Evolutionary conservation across 352 stramenopile species (phyloP), one percentile per base, ranked within the genome.

Genomic region (Lagenidium sp.): DNA sequence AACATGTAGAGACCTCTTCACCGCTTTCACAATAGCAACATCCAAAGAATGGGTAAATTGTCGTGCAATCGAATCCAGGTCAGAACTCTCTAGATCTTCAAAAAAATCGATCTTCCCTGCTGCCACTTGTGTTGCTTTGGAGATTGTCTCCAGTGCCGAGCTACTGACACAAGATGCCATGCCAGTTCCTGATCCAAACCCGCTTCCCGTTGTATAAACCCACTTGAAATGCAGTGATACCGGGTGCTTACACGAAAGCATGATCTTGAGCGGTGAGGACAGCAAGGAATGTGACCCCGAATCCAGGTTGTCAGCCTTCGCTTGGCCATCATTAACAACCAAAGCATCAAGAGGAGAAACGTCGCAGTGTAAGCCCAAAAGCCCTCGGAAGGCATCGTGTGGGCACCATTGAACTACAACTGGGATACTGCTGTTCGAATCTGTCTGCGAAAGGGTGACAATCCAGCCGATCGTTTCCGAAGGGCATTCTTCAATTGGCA

Each of bases 401-500:
- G 77, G 67, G 51, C 59, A 61, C 82, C 82, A 94, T 28, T 36
- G 31, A 15, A 86, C 53, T 41, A 92, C 74, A 7, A 79, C 49
- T 38, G 66, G 44, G 29, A 51, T 38, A 3, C 28, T 47, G 12
- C 49, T 41, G 15, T 25, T 41, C 38, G 18, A 35, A 1, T 12
- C 16, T 18, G 22, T 32, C 13, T 22, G 30, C 11, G 39, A 24
- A 3, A 63, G 22, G 1, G 26, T 42, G 1, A 63, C 7, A 15
- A 16, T 39, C 76, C 81, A 94, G 1, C 71, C 78, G 19, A 56
- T 46, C 25, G 75, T 65, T 32, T 85, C 69, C 32, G 48, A 54
- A 5, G 81, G 81, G 10, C 63, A 70, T 53, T 92, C 82, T 64
- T 92, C 79, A 6, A 87, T 61, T 26, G 72, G 70, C 18, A 94